Evolutionary conservation across 2,329 filamentous ascomycete species (phyloP), one percentile per base, ranked within the genome.

Genomic region (Fusarium xylarioides): DNA sequence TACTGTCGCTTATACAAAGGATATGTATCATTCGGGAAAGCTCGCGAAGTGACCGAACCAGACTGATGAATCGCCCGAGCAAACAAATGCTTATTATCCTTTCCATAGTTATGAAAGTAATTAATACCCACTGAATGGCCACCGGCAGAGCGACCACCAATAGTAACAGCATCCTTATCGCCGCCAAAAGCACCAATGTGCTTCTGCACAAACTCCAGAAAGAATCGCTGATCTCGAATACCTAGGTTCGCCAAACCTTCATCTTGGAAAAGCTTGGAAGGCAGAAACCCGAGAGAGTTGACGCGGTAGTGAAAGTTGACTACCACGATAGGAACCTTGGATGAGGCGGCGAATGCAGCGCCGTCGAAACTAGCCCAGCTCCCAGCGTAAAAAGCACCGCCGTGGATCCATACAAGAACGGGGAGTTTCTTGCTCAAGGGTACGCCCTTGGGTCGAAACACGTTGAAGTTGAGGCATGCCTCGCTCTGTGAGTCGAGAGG

Each of bases 91-190:
- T 79, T 72, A 5, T 55, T 52, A 7, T 74, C 76, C 23, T 76
- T 74, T 7, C 77, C 80, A 19, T 82, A 83, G 44, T 81, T 83
- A 55, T 83, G 81, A 38, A 82, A 82, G 38, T 83, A 81, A 53
- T 82, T 80, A 5, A 83, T 81, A 11, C 81, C 82, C 0, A 82
- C 80, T 0, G 82, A 82, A 63, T 83, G 81, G 12, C 79, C 74
- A 52, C 89, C 89, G 1, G 89, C 87, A 15, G 85, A 87, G 66
- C 88, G 86, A 0, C 89, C 89, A 63, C 84, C 85, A 23, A 90
- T 83, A 1, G 87, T 89, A 1, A 91, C 86, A 11, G 85, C 82
- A 4, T 77, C 70, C 0, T 83, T 82, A 58, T 90, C 85, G 7
- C 89, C 88, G 0, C 89, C 88, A 59, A 91, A 90, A 4, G 82